Percentiles rank a stretch among this genome's conserved stretches.
Conservation (phyloP, 208 protist genomes). For the Endotrypanum monterogeii region DNA sequence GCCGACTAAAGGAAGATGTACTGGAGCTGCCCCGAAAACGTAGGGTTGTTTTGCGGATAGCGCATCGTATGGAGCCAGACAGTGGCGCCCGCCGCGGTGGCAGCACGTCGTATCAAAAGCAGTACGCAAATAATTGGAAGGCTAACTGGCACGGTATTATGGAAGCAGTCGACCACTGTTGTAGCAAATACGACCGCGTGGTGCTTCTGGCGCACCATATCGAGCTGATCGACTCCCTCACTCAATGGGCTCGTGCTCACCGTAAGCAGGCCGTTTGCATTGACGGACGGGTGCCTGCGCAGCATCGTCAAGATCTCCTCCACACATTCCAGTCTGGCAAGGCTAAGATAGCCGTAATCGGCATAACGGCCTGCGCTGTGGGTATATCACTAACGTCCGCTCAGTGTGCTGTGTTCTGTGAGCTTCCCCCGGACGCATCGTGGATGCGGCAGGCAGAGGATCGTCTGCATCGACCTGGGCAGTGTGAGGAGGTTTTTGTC, state of each 20-base stretch:
- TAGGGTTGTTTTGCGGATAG: constrained; percentile 62
- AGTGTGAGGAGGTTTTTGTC: constrained; percentile 46
- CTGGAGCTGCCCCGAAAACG: constrained; percentile 77
- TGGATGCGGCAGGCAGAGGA: constrained; percentile 88
- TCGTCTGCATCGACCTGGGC: constrained; percentile 76
- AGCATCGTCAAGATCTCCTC: constrained; percentile 39
- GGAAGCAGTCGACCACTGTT: constrained; percentile 62
- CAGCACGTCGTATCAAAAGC: constrained; percentile 46
- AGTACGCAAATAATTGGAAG: constrained; percentile 62
- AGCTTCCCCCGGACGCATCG: constrained; percentile 74
- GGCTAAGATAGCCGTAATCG: constrained; percentile 59
- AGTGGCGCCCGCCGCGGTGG: background rate
- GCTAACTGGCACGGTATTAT: constrained; percentile 57
- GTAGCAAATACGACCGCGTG: constrained; percentile 53
- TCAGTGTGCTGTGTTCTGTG: constrained; percentile 77
- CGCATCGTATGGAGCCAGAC: constrained; percentile 6
- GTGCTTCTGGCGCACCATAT: constrained; percentile 85
- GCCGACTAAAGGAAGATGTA: constrained; percentile 70
- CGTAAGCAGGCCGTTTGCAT: constrained; percentile 52
- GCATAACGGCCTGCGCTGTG: constrained; percentile 78
- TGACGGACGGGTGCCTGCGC: constrained; percentile 51
- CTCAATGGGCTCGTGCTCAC: constrained; percentile 25
- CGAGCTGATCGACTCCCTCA: constrained; percentile 54
- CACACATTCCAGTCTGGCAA: constrained; percentile 44
- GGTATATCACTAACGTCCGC: constrained; percentile 75